phyloP scores from a whole-genome alignment of 768 basidiomycete genomes.

The Suillus bovinus region DNA sequence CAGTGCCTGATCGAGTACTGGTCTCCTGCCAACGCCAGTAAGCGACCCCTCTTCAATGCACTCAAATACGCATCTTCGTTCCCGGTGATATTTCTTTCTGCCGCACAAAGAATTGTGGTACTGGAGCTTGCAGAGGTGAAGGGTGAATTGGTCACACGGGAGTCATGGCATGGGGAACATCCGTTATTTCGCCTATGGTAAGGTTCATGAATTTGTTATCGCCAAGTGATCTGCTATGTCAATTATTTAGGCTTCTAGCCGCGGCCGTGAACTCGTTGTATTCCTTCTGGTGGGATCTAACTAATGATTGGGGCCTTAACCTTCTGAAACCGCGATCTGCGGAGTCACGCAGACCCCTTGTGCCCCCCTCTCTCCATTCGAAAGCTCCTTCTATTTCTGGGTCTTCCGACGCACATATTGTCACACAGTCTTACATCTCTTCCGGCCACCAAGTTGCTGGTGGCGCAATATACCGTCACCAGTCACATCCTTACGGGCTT shows the following conservation, averaged over 20 bases:
- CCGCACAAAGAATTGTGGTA: slow-evolving; percentile 77
- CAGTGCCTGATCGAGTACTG: slow-evolving; percentile 89
- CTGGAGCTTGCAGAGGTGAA: slow-evolving; percentile 54
- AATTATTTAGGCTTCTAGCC: slow-evolving; percentile 66
- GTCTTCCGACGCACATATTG: slow-evolving; percentile 14
- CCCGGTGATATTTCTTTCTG: slow-evolving; percentile 93
- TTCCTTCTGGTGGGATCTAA: slow-evolving; percentile 99
- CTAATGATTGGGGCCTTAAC: slow-evolving; percentile 95
- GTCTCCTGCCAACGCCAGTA: slow-evolving; percentile 58
- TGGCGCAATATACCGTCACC: slow-evolving; percentile 19
- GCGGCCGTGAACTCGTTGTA: slow-evolving; percentile 89
- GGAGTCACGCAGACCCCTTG: slow-evolving; percentile 36
- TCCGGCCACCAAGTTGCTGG: slow-evolving; percentile 8
- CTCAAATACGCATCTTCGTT: slow-evolving; percentile 96
- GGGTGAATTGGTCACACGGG: slow-evolving; percentile 42
- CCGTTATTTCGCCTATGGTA: slow-evolving; percentile 85
- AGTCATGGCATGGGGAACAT: slow-evolving; percentile 74
- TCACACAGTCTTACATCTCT: slow-evolving; percentile 21
- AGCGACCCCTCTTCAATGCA: slow-evolving; percentile 84
- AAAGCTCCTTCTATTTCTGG: slow-evolving; percentile 22
- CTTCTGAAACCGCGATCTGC: slow-evolving; percentile 50
- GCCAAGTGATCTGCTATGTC: slow-evolving; percentile 4
- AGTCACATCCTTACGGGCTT: slow-evolving; percentile 65
- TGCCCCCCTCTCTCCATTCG: slow-evolving; percentile 49
- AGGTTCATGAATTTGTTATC: slow-evolving; percentile 22